phyloP scores from a whole-genome alignment of 331 rosid species.

The Dryas integrifolia region DNA sequence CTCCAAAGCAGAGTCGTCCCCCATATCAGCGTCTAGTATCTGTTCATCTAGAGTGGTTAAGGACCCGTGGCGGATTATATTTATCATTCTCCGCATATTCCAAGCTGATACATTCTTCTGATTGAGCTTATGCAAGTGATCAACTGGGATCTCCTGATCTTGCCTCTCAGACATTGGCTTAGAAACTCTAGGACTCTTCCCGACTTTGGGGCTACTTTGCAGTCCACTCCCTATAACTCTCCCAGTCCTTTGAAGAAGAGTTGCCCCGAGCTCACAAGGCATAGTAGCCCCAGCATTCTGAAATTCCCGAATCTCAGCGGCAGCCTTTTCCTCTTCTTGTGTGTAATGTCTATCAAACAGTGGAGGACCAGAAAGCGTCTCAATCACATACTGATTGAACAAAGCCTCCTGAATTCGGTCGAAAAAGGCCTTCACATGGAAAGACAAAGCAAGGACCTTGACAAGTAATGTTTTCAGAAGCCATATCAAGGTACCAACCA shows the following conservation, averaged over 20 bases:
- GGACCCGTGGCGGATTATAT: constrained; percentile 23
- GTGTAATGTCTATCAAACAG: not conserved
- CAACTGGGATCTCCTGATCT: constrained; percentile 28
- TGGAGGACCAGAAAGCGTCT: constrained; percentile 35
- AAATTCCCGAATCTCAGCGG: constrained; percentile 21
- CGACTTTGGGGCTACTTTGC: constrained; percentile 16
- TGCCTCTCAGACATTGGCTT: constrained; percentile 3
- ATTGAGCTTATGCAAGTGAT: constrained; percentile 29
- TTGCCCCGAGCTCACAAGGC: constrained; percentile 29
- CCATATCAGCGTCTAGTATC: constrained; percentile 14
- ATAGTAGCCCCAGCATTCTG: constrained; percentile 24
- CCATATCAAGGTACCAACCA: constrained; percentile 29
- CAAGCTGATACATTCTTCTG: constrained; percentile 42
- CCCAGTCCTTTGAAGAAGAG: constrained; percentile 22
- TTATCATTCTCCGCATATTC: constrained; percentile 36
- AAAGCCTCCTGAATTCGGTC: constrained; percentile 34
- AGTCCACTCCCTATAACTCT: constrained; percentile 13
- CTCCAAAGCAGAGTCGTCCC: constrained; percentile 21
- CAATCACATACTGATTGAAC: constrained; percentile 35
- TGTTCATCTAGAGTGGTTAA: constrained; percentile 38
- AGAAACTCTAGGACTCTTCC: constrained; percentile 18
- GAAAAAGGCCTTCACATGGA: constrained; percentile 36
- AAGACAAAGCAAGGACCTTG: constrained; percentile 35
- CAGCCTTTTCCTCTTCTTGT: constrained; percentile 18
- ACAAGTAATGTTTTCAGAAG: constrained; percentile 34